A percentile compares a stretch with the other conserved stretches of the same genome.
Evolutionary conservation across 2,329 filamentous ascomycete species (phyloP).

Genomic region (Gaeumannomyces tritici): DNA sequence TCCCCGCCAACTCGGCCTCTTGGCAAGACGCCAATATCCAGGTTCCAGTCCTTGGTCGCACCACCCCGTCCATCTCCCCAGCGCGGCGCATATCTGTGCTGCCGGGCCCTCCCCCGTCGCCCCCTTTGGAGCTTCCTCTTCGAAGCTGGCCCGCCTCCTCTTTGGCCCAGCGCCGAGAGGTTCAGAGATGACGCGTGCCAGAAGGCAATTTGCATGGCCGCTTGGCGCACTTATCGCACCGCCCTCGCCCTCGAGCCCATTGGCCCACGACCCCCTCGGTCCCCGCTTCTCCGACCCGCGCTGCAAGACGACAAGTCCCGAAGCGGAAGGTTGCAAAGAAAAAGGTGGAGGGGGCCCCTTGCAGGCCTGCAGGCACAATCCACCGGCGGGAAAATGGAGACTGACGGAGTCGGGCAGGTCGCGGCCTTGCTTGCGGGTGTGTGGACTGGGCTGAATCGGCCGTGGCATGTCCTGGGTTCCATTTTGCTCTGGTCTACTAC

Average conservation of each 20-base stretch:
- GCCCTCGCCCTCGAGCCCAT: background rate
- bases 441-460: no score
- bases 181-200: background rate
- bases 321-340: conserved; percentile 3
- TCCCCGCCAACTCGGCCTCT: no score
- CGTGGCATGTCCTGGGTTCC: no score
- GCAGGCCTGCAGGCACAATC: background rate
- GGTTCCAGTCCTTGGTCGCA: no score
- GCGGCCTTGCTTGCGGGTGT: no score
- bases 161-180: background rate
- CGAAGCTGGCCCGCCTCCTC: background rate
- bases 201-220: conserved; percentile 2
- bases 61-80: no score
- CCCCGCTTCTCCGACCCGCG: background rate
- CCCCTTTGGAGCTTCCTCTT: background rate
- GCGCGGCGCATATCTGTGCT: no score
- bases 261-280: background rate
- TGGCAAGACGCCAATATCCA: no score
- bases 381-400: background rate
- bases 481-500: no score
- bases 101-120: no score
- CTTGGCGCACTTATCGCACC: conserved; percentile 2
- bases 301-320: background rate
- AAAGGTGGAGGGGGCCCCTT: background rate
- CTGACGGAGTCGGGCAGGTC: no score